A percentile compares a stretch with the other conserved stretches of the same genome.
phyloP scores from a whole-genome alignment of 352 stramenopile genomes.

The Phytophthora chlamydospora region DNA sequence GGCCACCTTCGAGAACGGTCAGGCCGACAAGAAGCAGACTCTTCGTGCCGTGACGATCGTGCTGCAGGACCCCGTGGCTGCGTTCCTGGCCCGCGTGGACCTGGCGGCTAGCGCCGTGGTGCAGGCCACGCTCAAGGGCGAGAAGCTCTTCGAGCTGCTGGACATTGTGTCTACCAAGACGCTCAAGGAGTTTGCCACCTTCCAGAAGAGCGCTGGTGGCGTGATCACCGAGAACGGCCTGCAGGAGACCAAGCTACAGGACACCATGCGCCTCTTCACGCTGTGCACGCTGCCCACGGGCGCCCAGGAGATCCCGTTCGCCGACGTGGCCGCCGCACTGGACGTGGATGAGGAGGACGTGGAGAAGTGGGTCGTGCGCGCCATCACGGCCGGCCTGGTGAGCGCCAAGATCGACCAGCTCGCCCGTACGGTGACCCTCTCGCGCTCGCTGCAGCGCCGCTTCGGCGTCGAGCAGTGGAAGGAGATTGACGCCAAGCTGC shows the following conservation, averaged over 20 bases:
- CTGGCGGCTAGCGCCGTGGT: constrained; percentile 86
- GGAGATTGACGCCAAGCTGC: constrained; percentile 86
- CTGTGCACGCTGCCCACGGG: constrained; percentile 91
- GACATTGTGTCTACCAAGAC: constrained; percentile 94
- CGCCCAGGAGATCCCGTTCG: constrained; percentile 93
- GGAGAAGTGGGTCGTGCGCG: constrained; percentile 94
- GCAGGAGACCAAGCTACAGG: constrained; percentile 60
- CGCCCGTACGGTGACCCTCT: constrained; percentile 89
- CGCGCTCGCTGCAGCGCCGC: constrained; percentile 68
- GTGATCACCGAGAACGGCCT: constrained; percentile 72
- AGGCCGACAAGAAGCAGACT: constrained; percentile 69
- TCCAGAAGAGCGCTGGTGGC: constrained; percentile 69
- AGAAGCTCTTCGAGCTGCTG: constrained; percentile 86
- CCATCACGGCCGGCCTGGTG: constrained; percentile 91
- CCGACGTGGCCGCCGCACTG: constrained; percentile 82
- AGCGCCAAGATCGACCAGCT: constrained; percentile 96
- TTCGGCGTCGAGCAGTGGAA: constrained; percentile 93
- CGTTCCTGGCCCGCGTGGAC: constrained; percentile 91
- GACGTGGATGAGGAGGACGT: constrained; percentile 87
- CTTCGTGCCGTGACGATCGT: constrained; percentile 85
- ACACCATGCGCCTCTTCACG: constrained; percentile 94
- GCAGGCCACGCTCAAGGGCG: constrained; percentile 65
- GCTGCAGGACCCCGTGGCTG: constrained; percentile 89
- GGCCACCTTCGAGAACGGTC: constrained; percentile 50
- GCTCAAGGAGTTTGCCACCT: constrained; percentile 88